phyloP scores from a whole-genome alignment of 2,329 filamentous ascomycete genomes.

The Knufia fluminis region DNA sequence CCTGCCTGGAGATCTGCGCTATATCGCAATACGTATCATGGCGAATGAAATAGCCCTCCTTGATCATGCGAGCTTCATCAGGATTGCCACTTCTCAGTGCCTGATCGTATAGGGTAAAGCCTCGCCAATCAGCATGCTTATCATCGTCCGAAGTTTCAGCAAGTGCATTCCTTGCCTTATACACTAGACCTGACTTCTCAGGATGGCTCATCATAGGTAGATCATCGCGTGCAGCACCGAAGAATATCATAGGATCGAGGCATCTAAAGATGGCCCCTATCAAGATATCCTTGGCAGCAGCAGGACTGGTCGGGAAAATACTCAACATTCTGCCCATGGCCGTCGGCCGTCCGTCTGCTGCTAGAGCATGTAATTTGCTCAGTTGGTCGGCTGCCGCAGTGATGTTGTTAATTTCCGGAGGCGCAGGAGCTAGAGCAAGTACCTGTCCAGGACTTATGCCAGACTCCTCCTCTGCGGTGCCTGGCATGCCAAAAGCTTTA shows the following conservation, averaged over 20 bases:
- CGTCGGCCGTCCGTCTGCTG: slow-evolving; percentile 70
- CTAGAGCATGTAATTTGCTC: slow-evolving; percentile 83
- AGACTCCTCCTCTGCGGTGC: background rate
- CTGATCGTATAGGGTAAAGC: background rate
- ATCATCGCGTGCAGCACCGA: slow-evolving; percentile 37
- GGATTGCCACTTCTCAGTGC: background rate
- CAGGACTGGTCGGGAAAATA: slow-evolving; percentile 81
- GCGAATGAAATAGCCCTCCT: slow-evolving; percentile 10
- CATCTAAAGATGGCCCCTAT: slow-evolving; percentile 81
- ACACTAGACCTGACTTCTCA: background rate
- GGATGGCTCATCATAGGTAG: slow-evolving; percentile 1
- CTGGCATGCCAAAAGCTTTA: background rate
- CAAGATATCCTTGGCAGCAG: slow-evolving; percentile 84
- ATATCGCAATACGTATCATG: slow-evolving; percentile 16
- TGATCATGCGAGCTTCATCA: slow-evolving; percentile 7
- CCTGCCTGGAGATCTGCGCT: slow-evolving; percentile 10
- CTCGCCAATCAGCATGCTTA: slow-evolving; percentile 4
- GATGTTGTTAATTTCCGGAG: slow-evolving; percentile 84
- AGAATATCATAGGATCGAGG: slow-evolving; percentile 81
- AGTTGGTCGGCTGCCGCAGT: slow-evolving; percentile 84
- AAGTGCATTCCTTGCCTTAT: background rate
- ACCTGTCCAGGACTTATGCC: background rate
- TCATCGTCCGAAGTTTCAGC: slow-evolving; percentile 6
- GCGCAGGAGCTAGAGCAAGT: background rate
- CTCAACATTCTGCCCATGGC: slow-evolving; percentile 77